Evolutionary conservation across 495 filamentous ascomycete genomes (phyloP), one percentile per base, ranked within the genome.

Genomic region (Xylaria flabelliformis): DNA sequence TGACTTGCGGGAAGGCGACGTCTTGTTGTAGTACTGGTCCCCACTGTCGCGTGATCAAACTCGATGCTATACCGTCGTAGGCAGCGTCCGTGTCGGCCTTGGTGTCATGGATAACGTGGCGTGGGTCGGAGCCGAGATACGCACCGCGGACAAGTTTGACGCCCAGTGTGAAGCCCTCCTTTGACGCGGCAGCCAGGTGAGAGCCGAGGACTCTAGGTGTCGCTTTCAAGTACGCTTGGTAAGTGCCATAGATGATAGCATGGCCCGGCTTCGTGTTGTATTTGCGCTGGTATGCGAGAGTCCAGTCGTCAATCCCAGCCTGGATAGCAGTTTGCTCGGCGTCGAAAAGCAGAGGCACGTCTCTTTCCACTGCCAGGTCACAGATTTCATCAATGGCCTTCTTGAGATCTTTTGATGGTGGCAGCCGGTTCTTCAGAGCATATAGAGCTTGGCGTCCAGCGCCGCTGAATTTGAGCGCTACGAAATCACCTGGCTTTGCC

Each of bases 61-160:
- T 80, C 46, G 78, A 77, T 0, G 79, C 73, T 41, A 84, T 79
- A 15, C 78, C 76, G 65, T 86, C 77, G 72, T 85, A 87, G 8
- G 77, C 75, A 24, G 69, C 71, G 65, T 87, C 84, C 2, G 95
- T 99, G n/a, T 92, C 90, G 58, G 90, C 91, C 83, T 97, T 97
- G 71, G 88, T 90, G 41, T 90, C 89, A 82, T 93, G 91, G 76
- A 97, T 92, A 69, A 94, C 81, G 24, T 93, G 83, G 10, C 93
- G 85, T 0, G 93, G 92, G 79, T 98, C 95, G 9, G 87, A 88
- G 63, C 89, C 89, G 42, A 99, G 83, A 80, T 99, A 99, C 10
- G 95, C 95, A 48, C 95, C 95, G 42, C 95, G 88, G 10, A 99
- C 95, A 1, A 99, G 87, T 83, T 99, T 99, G 36, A 96, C 89